Evolutionary conservation across 176 grass and related monocot genomes (phyloP).

Genomic region (Eragrostis curvula): DNA sequence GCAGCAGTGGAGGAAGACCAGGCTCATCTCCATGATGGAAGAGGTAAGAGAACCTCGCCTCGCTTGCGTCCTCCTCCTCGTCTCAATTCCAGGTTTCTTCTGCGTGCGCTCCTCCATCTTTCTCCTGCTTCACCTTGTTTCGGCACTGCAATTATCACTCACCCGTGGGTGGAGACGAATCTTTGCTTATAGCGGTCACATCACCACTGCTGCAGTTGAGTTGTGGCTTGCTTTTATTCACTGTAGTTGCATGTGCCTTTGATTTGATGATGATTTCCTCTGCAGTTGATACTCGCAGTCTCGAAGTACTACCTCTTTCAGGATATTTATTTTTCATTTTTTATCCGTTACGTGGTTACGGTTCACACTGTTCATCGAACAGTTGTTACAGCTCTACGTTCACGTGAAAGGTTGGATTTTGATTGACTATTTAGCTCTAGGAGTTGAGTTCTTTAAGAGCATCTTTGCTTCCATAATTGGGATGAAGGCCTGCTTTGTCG

Average conservation of each 20-base stretch:
- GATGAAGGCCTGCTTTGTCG: constrained; percentile 39
- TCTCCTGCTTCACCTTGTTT: constrained; percentile 9
- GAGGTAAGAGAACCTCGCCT: constrained; percentile 56
- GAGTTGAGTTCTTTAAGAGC: constrained; percentile 30
- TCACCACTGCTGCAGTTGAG: constrained; percentile 48
- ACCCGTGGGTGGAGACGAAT: constrained; percentile 49
- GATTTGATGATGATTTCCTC: constrained; percentile 67
- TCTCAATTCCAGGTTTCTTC: constrained; percentile 15
- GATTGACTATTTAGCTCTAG: neutral
- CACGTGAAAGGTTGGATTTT: neutral
- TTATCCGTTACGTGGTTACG: constrained; percentile 12
- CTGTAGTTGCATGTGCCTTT: constrained; percentile 72
- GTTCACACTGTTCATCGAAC: constrained; percentile 17
- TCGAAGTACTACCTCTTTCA: neutral
- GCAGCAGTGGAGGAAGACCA: constrained; percentile 96
- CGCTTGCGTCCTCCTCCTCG: neutral
- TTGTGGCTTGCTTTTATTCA: constrained; percentile 52
- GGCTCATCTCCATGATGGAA: constrained; percentile 93
- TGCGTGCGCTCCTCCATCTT: constrained; percentile 9
- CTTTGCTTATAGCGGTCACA: constrained; percentile 62
- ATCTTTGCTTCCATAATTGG: constrained; percentile 48
- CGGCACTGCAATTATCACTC: constrained; percentile 33
- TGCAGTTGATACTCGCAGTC: constrained; percentile 51
- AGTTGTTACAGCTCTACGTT: neutral
- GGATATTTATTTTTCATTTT: neutral